Conservation (phyloP, 2,329 filamentous ascomycete species). For the Ophiognomonia clavigignenti-juglandacearum region DNA sequence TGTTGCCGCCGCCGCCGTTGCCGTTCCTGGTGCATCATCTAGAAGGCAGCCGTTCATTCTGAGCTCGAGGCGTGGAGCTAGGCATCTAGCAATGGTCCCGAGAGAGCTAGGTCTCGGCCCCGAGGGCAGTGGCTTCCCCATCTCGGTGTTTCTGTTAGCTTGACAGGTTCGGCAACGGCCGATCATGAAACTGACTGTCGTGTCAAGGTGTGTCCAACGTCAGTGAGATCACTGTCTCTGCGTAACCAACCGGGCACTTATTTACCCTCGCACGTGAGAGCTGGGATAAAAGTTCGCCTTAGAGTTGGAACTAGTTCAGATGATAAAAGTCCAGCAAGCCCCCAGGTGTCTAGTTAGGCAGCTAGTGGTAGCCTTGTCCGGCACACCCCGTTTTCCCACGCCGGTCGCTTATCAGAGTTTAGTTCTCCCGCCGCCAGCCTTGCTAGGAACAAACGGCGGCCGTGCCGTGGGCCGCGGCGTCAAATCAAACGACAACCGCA, state of each 20-base stretch:
- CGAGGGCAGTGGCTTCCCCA: constrained; percentile 8
- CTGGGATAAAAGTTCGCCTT: constrained; percentile 9
- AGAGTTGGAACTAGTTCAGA: constrained; percentile 4
- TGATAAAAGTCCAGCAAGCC: constrained; percentile 10
- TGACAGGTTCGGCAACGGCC: constrained; percentile 25
- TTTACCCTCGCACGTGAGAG: constrained; percentile 21
- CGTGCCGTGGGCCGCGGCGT: background rate
- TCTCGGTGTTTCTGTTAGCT: constrained; percentile 20
- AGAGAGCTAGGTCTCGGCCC: constrained; percentile 23
- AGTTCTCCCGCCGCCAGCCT: background rate
- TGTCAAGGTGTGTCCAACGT: constrained; percentile 12
- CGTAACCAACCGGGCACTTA: constrained; percentile 17
- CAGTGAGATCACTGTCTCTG: constrained; percentile 16
- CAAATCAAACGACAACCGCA: background rate
- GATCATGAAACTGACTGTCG: constrained; percentile 20
- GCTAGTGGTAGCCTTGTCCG: constrained; percentile 4
- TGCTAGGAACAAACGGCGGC: background rate
- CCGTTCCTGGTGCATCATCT: too few species aligned
- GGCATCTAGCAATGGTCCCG: constrained; percentile 8
- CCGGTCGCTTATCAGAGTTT: constrained; percentile 7
- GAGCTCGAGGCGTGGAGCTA: constrained; percentile 4
- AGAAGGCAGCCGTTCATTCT: constrained; percentile 5
- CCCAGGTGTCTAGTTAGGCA: background rate
- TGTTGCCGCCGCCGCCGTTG: constrained; percentile 5
- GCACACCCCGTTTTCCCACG: constrained; percentile 3